Evolutionary conservation across 2,329 filamentous ascomycete species (phyloP), one percentile per base, ranked within the genome.

Genomic region (Aureobasidium pullulans): DNA sequence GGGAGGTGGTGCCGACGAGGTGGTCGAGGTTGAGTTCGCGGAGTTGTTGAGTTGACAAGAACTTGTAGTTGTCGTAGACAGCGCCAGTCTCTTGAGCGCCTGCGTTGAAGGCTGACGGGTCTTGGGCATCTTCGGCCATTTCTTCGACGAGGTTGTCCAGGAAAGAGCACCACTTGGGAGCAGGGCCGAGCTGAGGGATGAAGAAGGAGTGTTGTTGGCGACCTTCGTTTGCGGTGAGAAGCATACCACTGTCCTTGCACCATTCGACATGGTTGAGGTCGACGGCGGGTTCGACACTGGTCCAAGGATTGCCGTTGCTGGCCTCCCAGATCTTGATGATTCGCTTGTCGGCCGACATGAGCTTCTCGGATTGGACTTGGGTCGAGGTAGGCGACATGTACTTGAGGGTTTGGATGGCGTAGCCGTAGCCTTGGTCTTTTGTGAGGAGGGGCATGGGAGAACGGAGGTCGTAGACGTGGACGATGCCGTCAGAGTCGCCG

Each of bases 61-160:
- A 99, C 76, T 97, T 99, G 84, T 93, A 97, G 75, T 99, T 97
- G 75, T 99, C 94, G 78, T 99, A 99, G 9, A 94, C 90, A 66
- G 94, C 87, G 32, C 87, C 87, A 16, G 66, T 64, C 70, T 87
- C 66, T 16, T 57, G 84, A 7, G 63, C 63, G 32, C 61, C 52
- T n/a, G 72, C 69, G 43, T 72, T 74, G 66, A 75, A 81, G 2
- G 77, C 75, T 60, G 82, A 81, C 5, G 84, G 85, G 67, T 87
- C 84, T 66, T 84, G 82, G 8, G 79, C 78, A 66, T 86, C 83
- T 70, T 97, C 93, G 8, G 93, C 93, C 90, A 99, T 96, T 74
- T 99, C 95, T 76, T 99, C 94, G 9, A 97, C 94, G 68, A 99
- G 84, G 68, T 95, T 96, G 75, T 99, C 95, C 63, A 99, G 78